These are phyloP conservation scores for Aspergillus sojae DNA, from an alignment of 2,329 filamentous ascomycete species.

Conservation along the genomic window DNA sequence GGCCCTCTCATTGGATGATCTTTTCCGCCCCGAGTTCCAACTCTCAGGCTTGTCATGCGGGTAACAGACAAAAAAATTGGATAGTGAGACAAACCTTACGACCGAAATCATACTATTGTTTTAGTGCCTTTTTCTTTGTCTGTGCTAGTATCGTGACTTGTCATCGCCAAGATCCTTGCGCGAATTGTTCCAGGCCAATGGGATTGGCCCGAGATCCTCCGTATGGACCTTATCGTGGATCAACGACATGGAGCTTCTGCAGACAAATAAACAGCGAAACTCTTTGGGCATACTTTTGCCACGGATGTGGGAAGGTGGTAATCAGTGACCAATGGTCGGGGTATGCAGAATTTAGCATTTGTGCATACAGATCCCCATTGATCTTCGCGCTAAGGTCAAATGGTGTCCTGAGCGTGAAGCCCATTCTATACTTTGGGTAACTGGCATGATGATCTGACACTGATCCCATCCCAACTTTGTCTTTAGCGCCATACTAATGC, in stretches of 20 bases:
- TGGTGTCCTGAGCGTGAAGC: background rate
- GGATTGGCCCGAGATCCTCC: background rate
- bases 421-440: background rate
- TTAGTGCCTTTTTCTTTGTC: constrained; percentile 3
- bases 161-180: background rate
- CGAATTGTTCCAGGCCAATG: background rate
- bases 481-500: background rate
- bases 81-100: background rate
- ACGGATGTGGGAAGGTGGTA: background rate
- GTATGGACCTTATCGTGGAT: background rate
- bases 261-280: background rate
- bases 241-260: background rate
- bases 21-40: background rate
- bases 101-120: background rate
- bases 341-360: background rate
- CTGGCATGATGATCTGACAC: background rate
- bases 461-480: background rate
- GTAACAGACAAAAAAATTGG: background rate
- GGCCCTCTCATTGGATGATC: background rate
- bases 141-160: background rate
- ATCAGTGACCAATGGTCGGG: background rate
- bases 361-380: background rate
- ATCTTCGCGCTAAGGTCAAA: background rate
- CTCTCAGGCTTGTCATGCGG: background rate
- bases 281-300: background rate